Evolutionary conservation across 2,329 filamentous ascomycete species (phyloP).

Genomic region (Curvularia verruculosa): DNA sequence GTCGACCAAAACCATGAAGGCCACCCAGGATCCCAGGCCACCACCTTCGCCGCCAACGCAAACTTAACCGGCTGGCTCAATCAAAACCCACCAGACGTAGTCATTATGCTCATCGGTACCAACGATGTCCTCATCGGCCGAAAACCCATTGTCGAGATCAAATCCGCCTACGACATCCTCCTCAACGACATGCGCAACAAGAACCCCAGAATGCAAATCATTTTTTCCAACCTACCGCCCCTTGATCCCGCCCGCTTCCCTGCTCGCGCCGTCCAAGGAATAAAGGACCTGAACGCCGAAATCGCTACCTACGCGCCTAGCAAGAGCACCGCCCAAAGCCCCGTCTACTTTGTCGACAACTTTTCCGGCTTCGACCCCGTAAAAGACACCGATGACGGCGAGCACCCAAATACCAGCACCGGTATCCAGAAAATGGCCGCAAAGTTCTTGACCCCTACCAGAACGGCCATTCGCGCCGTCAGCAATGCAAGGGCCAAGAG

Average conservation of each 20-base stretch:
- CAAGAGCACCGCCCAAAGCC: constrained; percentile 28
- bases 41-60: constrained; percentile 48
- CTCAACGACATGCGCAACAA: constrained; percentile 52
- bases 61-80: constrained; percentile 51
- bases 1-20: constrained; percentile 56
- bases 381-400: constrained; percentile 42
- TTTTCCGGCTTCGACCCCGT: constrained; percentile 36
- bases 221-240: constrained; percentile 45
- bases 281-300: constrained; percentile 27
- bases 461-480: constrained; percentile 26
- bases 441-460: constrained; percentile 33
- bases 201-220: constrained; percentile 50
- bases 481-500: constrained; percentile 9
- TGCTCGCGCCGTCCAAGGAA: constrained; percentile 19
- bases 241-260: constrained; percentile 36
- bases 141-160: constrained; percentile 39
- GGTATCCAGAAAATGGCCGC: constrained; percentile 41
- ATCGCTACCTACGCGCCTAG: constrained; percentile 28
- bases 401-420: constrained; percentile 39
- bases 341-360: constrained; percentile 41
- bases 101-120: constrained; percentile 56
- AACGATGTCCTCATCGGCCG: constrained; percentile 52
- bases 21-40: constrained; percentile 51
- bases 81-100: constrained; percentile 50
- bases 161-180: constrained; percentile 49